Base-by-base conservation (phyloP, 2,329 filamentous ascomycete species). In the Drechmeria coniospora region DNA sequence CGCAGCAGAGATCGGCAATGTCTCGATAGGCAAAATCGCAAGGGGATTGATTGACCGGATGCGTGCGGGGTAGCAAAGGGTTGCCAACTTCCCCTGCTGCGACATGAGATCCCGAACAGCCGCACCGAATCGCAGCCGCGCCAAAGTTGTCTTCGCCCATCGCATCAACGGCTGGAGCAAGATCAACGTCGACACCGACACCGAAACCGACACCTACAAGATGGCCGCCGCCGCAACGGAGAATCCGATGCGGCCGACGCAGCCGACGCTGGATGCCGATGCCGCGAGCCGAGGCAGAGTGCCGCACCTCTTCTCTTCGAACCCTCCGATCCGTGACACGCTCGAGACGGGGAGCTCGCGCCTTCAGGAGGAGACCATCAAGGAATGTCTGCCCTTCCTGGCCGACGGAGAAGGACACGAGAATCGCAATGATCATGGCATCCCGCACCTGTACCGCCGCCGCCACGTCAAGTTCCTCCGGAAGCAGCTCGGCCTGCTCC, bases 371-470 rank as follows among this genome's bases (percentile, higher is more conserved):
- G 59, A 70, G 31, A 87, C 79, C 0, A 58, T 82, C 30, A 53
- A 70, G 21, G 65, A 68, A 42, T 80, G 80, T 42, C 54, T 84
- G 17, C 75, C 78, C 1, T 77, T 74, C 37, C 60, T 92, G 56
- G 62, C 56, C 10, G 12, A 22, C 23, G 63, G 60, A 30, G 56
- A 63, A 30, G 59, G 60, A 26, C 58, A 65, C 32, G 56, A 54
- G 13, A 50, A 54, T 12, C 65, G 69, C 53, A 93, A 92, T 53
- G 56, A 56, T 28, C 61, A 76, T 48, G 84, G 83, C 10, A 58
- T 94, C 20, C 80, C 83, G 10, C 64, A 63, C 31, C 67, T 98
- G n/a, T 66, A 75, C 40, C 72, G 78, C 23, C 56, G 57, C 34
- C 59, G 58, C 23, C 74, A 78, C 52, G 58, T 69, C 33, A 53